Conservation (phyloP, 257 asterid species). For the Anisodus acutangulus region DNA sequence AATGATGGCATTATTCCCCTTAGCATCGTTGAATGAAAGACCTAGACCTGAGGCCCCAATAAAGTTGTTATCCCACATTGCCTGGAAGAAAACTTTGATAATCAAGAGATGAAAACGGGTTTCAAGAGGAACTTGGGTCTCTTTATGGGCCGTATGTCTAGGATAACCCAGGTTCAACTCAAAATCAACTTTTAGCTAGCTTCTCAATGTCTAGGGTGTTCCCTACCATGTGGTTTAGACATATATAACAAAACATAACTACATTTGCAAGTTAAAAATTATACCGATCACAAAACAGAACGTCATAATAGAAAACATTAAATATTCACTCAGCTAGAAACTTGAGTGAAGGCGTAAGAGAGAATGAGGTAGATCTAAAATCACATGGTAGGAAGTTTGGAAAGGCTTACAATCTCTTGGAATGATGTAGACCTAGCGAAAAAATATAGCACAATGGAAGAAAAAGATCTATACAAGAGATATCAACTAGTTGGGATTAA, state of each 20-base stretch:
- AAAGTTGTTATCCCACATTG: background rate
- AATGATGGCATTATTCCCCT: slow-evolving; percentile 10
- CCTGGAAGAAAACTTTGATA: background rate
- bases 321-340: background rate
- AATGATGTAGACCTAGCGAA: background rate
- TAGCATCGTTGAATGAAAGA: background rate
- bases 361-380: background rate
- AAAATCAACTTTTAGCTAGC: slow-evolving; percentile 6
- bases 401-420: slow-evolving; percentile 5
- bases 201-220: slow-evolving; percentile 11
- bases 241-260: background rate
- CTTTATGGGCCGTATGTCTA: slow-evolving; percentile 2
- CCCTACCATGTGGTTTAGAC: background rate
- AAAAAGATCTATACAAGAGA: background rate
- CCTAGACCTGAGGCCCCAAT: background rate
- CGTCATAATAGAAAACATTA: background rate
- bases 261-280: background rate
- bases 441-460: background rate
- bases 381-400: background rate
- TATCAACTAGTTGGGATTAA: background rate
- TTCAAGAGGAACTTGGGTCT: background rate
- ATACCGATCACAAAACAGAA: background rate
- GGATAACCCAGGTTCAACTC: background rate
- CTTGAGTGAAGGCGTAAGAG: background rate
- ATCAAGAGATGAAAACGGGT: background rate